Conservation (phyloP, 257 asterid genomes). For the Paraleonurus japonicus region DNA sequence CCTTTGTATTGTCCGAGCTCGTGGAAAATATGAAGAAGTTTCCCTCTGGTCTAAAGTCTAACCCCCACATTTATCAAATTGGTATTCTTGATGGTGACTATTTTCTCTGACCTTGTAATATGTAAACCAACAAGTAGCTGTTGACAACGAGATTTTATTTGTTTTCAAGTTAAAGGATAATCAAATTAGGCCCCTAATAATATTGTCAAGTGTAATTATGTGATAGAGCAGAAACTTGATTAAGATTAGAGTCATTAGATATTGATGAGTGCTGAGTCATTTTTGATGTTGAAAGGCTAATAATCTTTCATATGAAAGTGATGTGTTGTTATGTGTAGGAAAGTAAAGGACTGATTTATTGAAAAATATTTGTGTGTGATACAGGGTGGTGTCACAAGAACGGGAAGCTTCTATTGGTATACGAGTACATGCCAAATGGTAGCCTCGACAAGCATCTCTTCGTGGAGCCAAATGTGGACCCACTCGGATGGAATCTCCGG, state of each 20-base stretch:
- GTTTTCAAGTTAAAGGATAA: conserved; percentile 3
- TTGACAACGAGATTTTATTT: conserved; percentile 22
- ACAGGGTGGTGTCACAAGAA: conserved; percentile 97
- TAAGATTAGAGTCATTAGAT: conserved; percentile 4
- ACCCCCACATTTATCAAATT: background rate
- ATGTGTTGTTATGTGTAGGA: background rate
- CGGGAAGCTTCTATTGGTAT: conserved; percentile 70
- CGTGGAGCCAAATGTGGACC: conserved; percentile 35
- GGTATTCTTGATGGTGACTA: conserved; percentile 23
- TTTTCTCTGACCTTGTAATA: background rate
- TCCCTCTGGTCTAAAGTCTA: conserved; percentile 17
- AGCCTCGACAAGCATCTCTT: conserved; percentile 83
- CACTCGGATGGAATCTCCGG: conserved; percentile 63
- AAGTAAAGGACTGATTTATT: background rate
- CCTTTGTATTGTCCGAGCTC: background rate
- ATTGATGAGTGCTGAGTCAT: conserved; percentile 18
- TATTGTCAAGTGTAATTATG: too few relatives aligned
- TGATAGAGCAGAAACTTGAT: background rate
- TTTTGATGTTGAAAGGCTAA: conserved; percentile 20
- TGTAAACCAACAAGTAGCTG: conserved; percentile 20
- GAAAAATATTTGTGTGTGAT: background rate
- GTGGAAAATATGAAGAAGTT: conserved; percentile 25
- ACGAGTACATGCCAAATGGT: conserved; percentile 93
- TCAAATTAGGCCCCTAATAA: background rate
- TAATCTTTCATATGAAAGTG: conserved; percentile 1